Conservation (phyloP, 495 filamentous ascomycete genomes). For the Xeromyces bisporus region DNA sequence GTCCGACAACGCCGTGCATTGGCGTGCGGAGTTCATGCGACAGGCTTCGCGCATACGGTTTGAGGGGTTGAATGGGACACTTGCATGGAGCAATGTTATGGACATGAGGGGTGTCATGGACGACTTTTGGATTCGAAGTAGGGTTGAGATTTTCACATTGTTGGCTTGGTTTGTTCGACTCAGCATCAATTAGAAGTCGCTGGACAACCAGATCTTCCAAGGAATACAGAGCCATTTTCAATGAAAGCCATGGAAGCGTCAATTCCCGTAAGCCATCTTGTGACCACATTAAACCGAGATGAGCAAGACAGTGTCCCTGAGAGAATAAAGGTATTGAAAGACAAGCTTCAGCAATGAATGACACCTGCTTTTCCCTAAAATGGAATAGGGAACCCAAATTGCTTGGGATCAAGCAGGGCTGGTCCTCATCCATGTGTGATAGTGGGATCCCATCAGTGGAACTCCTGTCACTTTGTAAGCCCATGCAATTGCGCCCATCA, state of each 20-base stretch:
- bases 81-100: constrained; percentile 10
- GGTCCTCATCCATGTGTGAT: constrained; percentile 56
- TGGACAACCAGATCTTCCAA: constrained; percentile 54
- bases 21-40: constrained; percentile 70
- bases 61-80: constrained; percentile 45
- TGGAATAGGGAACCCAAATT: constrained; percentile 39
- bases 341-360: constrained; percentile 49
- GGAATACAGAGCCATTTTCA: constrained; percentile 60
- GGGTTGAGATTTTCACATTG: constrained; percentile 7
- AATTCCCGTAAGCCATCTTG: constrained; percentile 39
- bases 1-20: constrained; percentile 75
- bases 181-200: constrained; percentile 35
- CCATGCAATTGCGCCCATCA: constrained; percentile 38
- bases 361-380: constrained; percentile 43
- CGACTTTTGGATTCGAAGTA: constrained; percentile 10
- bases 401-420: constrained; percentile 56
- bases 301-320: constrained; percentile 51
- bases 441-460: constrained; percentile 46
- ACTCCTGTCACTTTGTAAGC: constrained; percentile 44
- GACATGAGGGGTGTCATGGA: constrained; percentile 17
- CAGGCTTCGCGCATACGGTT: constrained; percentile 61
- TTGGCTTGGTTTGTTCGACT: constrained; percentile 15
- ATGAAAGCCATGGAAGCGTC: constrained; percentile 47
- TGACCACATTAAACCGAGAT: constrained; percentile 65
- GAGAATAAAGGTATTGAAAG: constrained; percentile 56